phyloP scores from a whole-genome alignment of 768 basidiomycete species.

The Mrakia gelida region DNA sequence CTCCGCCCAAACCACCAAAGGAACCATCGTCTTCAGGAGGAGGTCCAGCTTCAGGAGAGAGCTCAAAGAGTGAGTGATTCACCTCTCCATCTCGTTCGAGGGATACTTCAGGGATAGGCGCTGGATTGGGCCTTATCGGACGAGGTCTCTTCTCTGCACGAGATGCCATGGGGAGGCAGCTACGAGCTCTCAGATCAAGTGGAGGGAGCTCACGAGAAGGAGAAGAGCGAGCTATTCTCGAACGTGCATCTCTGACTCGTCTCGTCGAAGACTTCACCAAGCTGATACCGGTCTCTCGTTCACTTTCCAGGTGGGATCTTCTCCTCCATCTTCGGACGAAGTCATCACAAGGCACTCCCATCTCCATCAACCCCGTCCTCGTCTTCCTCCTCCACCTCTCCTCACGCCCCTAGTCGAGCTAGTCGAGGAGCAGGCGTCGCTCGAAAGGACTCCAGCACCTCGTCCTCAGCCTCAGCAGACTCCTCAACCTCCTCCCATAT shows the following conservation, averaged over 20 bases:
- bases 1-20: not conserved
- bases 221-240: no score
- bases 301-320: not conserved
- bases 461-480: not conserved
- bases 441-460: not conserved
- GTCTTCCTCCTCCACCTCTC: not conserved
- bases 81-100: no score
- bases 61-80: not conserved
- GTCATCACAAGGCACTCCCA: not conserved
- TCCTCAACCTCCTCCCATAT: not conserved
- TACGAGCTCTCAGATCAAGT: no score
- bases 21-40: not conserved
- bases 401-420: not conserved
- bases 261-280: no score
- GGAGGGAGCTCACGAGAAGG: no score
- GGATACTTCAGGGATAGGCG: no score
- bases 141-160: no score
- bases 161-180: no score
- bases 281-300: no score
- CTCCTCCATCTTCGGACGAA: not conserved
- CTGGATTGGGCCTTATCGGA: no score
- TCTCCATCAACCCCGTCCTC: not conserved
- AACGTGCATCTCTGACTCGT: no score
- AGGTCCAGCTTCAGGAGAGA: not conserved
- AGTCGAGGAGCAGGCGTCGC: not conserved